Conservation (phyloP, 768 basidiomycete species). For the Agrocybe praecox region DNA sequence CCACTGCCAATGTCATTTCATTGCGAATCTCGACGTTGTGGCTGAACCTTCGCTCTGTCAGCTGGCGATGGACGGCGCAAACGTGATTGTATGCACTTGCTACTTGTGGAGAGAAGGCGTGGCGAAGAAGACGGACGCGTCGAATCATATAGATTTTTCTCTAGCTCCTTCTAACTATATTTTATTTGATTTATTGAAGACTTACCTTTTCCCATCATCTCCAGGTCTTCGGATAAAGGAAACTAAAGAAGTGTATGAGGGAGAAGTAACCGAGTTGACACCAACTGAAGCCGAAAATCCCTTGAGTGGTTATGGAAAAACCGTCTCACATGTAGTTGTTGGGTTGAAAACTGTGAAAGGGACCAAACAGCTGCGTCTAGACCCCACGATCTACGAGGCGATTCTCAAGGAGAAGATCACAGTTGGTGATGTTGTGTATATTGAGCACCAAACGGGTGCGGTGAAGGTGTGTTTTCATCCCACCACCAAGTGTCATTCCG, state of each 20-base stretch:
- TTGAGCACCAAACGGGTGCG: slow-evolving; percentile 91
- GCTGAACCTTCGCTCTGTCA: no score
- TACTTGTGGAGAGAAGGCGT: no score
- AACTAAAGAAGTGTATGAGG: slow-evolving; percentile 98
- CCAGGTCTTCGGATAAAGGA: slow-evolving; percentile 96
- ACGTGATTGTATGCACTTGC: no score
- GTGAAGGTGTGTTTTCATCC: slow-evolving; percentile 68
- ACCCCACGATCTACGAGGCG: slow-evolving; percentile 95
- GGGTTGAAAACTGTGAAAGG: slow-evolving; percentile 93
- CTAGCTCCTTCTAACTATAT: background rate
- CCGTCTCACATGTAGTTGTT: slow-evolving; percentile 96
- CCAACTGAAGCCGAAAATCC: slow-evolving; percentile 98
- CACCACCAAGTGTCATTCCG: background rate
- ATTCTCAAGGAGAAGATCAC: slow-evolving; percentile 97
- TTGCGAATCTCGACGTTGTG: no score
- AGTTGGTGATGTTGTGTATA: slow-evolving; percentile 95
- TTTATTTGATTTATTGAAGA: background rate
- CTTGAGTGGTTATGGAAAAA: slow-evolving; percentile 96
- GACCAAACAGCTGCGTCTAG: slow-evolving; percentile 92
- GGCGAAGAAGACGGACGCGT: background rate
- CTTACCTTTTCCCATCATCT: slow-evolving; percentile 1
- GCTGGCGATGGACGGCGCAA: no score
- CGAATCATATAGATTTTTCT: background rate
- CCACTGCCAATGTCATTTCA: no score
- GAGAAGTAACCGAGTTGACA: slow-evolving; percentile 96